Evolutionary conservation across 2,329 filamentous ascomycete genomes (phyloP), one percentile per base, ranked within the genome.

Genomic region (Kalmusia sp.): DNA sequence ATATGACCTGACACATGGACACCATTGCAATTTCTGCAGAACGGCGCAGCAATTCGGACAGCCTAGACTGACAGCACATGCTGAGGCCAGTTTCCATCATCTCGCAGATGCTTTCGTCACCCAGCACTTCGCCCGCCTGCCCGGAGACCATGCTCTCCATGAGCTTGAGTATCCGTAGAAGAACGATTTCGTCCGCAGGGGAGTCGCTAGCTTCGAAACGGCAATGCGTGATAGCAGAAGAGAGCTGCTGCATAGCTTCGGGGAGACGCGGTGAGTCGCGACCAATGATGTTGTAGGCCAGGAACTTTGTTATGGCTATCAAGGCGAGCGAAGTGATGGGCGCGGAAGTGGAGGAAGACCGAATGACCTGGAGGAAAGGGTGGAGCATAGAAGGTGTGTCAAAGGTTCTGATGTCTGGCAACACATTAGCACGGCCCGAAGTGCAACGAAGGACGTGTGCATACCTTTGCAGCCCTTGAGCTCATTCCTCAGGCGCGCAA

Each of bases 71-170:
- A 59, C 93, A 99, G 79, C 95, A 99, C 80, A 99, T 98, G 69
- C 92, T 96, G 61, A 99, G 77, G 1, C 93, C 95, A 1, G 92
- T 93, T 73, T 96, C 95, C 93, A 99, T 98, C 92, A 99, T 98
- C 73, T 97, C 92, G 72, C 96, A 99, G 9, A 99, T 92, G 70
- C 93, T 98, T 77, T 98, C 93, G 67, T 99, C 95, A 53, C 93
- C 96, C n/a, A 99, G 80, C 9, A 98, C 86, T 61, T 96, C 89
- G 31, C 95, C 95, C 25, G 93, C 92, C 0, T 93, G 91, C 0
- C 95, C 91, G 14, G 93, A 96, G 66, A 99, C 88, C 90, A 99
- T 97, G 68, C 92, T 91, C 76, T 99, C 95, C 95, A 99, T 99
- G 40, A 99, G 83, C 71, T 96, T 95, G 54, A 99, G 77, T 65